Conservation (phyloP, 176 grass and related monocot genomes). For the Aechmea fasciata region DNA sequence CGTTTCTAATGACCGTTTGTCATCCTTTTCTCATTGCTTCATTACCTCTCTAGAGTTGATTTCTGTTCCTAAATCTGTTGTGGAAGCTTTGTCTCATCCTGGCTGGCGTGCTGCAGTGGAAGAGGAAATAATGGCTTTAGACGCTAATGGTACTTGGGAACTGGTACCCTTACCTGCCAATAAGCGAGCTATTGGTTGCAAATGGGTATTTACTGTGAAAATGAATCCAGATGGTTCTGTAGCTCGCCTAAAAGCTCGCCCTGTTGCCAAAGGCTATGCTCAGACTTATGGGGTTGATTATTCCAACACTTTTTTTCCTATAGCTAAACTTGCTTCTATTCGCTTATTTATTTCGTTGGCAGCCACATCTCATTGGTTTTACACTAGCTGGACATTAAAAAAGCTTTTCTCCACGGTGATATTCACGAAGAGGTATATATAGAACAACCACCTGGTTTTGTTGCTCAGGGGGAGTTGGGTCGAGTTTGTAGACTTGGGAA, state of each 20-base stretch:
- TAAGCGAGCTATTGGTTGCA: too few species aligned
- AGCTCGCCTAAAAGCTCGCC: neutral
- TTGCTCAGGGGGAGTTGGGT: neutral
- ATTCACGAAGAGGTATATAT: too few species aligned
- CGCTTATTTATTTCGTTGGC: neutral
- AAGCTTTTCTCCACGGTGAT: too few species aligned
- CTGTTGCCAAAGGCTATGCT: constrained; percentile 3
- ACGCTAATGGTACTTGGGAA: neutral
- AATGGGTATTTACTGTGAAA: constrained; percentile 1
- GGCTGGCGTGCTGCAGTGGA: neutral
- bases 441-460: neutral
- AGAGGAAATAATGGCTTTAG: neutral
- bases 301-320: neutral
- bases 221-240: neutral
- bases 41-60: neutral
- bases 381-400: too few species aligned
- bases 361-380: neutral
- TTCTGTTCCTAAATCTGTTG: neutral
- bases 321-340: neutral
- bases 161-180: neutral
- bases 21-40: neutral
- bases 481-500: neutral
- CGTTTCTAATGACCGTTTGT: neutral
- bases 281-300: neutral
- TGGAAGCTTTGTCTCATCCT: neutral